These are phyloP conservation scores for Zygnema circumcarinatum DNA, from an alignment of 139 green algal genomes.

Conservation along the genomic window DNA sequence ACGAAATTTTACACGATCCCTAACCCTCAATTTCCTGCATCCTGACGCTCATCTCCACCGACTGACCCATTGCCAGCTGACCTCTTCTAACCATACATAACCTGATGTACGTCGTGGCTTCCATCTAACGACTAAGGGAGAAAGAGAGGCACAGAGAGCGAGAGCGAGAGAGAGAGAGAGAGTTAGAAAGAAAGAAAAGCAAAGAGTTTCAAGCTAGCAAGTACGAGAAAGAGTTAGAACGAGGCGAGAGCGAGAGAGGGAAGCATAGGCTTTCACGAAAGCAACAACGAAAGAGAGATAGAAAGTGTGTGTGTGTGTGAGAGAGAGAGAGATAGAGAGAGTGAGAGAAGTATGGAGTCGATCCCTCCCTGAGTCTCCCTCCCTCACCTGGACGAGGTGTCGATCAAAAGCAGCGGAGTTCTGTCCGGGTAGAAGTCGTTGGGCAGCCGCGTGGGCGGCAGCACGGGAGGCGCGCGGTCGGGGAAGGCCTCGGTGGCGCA, in stretches of 20 bases:
- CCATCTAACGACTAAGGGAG: background rate
- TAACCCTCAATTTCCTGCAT: too few species aligned
- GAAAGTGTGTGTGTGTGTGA: background rate
- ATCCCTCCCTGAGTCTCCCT: too few species aligned
- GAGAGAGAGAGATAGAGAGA: background rate
- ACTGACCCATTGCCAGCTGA: too few species aligned
- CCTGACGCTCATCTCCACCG: too few species aligned
- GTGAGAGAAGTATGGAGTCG: background rate
- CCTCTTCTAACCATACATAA: too few species aligned
- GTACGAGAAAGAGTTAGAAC: background rate
- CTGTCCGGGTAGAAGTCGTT: conserved; percentile 73
- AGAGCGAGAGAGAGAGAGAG: background rate
- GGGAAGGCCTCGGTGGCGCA: conserved; percentile 82
- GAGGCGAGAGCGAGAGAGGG: background rate
- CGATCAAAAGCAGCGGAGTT: conserved; percentile 77
- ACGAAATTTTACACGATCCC: too few species aligned
- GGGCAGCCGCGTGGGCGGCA: conserved; percentile 78
- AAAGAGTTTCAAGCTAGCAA: background rate
- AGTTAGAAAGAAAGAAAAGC: conserved; percentile 5
- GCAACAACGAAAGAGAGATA: background rate
- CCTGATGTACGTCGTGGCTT: too few species aligned
- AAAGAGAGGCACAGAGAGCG: background rate
- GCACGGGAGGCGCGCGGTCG: conserved; percentile 65
- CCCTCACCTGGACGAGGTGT: conserved; percentile 70
- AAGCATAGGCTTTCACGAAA: background rate